Evolutionary conservation across 1,284 basidiomycete species (phyloP).

Genomic region (Austroboletus rostrupii): DNA sequence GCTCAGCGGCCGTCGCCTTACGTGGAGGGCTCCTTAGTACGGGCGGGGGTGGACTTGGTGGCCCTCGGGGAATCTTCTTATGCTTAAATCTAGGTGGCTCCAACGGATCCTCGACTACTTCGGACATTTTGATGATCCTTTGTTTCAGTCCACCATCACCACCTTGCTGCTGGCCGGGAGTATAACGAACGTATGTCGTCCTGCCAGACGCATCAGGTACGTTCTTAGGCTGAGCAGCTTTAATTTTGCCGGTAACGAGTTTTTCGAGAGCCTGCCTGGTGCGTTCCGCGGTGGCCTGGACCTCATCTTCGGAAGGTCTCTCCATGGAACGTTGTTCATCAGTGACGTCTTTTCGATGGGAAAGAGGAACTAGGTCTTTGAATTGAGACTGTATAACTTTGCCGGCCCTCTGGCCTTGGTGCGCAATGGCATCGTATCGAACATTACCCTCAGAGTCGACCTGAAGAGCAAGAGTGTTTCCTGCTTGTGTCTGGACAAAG

Average conservation of each 20-base stretch:
- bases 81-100: conserved; percentile 98
- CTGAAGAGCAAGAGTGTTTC: conserved; percentile 93
- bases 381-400: conserved; percentile 91
- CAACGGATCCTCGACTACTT: conserved; percentile 94
- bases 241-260: conserved; percentile 93
- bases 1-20: conserved; percentile 93
- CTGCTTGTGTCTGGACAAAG: conserved; percentile 68
- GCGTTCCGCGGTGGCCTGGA: conserved; percentile 84
- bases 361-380: conserved; percentile 94
- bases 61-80: conserved; percentile 96
- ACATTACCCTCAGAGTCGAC: conserved; percentile 96
- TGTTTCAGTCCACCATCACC: conserved; percentile 74
- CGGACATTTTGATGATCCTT: conserved; percentile 98
- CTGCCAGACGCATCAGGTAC: conserved; percentile 77
- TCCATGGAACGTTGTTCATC: conserved; percentile 79
- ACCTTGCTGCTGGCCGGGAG: conserved; percentile 82
- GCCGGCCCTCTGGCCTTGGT: conserved; percentile 86
- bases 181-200: conserved; percentile 91
- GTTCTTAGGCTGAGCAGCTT: conserved; percentile 91
- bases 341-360: conserved; percentile 84
- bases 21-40: conserved; percentile 93
- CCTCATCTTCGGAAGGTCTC: conserved; percentile 87
- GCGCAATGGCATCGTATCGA: conserved; percentile 94
- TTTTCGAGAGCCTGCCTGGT: conserved; percentile 91
- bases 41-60: conserved; percentile 95